A percentile compares a stretch with the other conserved stretches of the same genome.
These are phyloP conservation scores for Akanthomyces uredinophilus DNA, from an alignment of 2,329 filamentous ascomycete species.

Conservation along the genomic window DNA sequence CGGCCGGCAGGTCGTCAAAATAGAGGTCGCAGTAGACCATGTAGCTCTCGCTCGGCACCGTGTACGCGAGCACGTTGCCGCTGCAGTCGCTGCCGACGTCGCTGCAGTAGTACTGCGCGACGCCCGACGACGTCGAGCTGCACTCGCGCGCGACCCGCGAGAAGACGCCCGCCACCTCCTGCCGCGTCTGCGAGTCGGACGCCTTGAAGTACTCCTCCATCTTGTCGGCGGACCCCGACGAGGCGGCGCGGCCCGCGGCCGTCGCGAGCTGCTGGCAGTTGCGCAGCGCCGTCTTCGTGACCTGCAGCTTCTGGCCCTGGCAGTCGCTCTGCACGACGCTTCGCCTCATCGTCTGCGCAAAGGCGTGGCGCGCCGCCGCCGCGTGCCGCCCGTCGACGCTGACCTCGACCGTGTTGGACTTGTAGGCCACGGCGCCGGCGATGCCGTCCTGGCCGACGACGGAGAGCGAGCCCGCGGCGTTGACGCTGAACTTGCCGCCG, in stretches of 20 bases:
- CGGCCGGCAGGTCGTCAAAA: slow-evolving; percentile 48
- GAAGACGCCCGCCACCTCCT: slow-evolving; percentile 45
- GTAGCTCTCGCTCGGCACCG: slow-evolving; percentile 46
- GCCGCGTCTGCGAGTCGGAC: slow-evolving; percentile 35
- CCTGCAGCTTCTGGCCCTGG: slow-evolving; percentile 36
- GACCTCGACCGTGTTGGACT: slow-evolving; percentile 51
- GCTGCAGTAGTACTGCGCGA: slow-evolving; percentile 52
- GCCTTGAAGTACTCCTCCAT: slow-evolving; percentile 56
- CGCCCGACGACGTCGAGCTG: slow-evolving; percentile 40
- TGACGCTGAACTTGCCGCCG: slow-evolving; percentile 48
- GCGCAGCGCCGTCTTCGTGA: slow-evolving; percentile 40
- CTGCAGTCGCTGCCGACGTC: slow-evolving; percentile 51
- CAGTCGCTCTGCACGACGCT: slow-evolving; percentile 46
- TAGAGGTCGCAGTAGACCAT: slow-evolving; percentile 59
- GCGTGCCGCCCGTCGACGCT: slow-evolving; percentile 51
- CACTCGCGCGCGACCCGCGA: slow-evolving; percentile 51
- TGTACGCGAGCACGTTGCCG: slow-evolving; percentile 54
- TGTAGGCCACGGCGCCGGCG: slow-evolving; percentile 45
- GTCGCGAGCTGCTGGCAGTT: slow-evolving; percentile 48
- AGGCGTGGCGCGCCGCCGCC: slow-evolving; percentile 39
- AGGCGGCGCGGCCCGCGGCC: slow-evolving; percentile 30
- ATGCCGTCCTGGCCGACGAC: slow-evolving; percentile 45
- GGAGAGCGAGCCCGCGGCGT: slow-evolving; percentile 48
- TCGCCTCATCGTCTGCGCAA: slow-evolving; percentile 39
- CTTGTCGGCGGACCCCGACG: slow-evolving; percentile 41